phyloP scores from a whole-genome alignment of 73 alveolate species.

The Paramecium tetraurelia region DNA sequence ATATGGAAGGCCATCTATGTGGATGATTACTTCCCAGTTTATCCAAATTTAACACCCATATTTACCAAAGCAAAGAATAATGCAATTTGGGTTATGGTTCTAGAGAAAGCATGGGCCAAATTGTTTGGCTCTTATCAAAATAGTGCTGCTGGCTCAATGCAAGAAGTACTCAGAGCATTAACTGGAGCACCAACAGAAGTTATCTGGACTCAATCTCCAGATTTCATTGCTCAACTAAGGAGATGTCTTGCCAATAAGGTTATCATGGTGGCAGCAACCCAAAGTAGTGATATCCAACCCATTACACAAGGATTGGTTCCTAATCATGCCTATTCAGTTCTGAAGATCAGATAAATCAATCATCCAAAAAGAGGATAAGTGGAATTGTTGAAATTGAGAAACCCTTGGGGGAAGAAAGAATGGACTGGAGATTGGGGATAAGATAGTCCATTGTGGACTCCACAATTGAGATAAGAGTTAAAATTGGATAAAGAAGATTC shows the following conservation, averaged over 20 bases:
- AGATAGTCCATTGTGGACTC: conserved; percentile 83
- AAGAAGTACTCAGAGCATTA: conserved; percentile 81
- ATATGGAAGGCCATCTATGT: conserved; percentile 75
- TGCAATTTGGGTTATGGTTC: conserved; percentile 95
- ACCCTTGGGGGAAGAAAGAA: conserved; percentile 93
- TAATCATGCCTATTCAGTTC: conserved; percentile 90
- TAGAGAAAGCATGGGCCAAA: conserved; percentile 98
- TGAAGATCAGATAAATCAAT: conserved; percentile 11
- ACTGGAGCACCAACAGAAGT: conserved; percentile 92
- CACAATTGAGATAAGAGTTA: conserved; percentile 72
- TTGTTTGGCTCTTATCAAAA: conserved; percentile 89
- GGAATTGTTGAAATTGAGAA: conserved; percentile 89
- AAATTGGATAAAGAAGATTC: not conserved
- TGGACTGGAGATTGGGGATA: conserved; percentile 97
- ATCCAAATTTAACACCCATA: conserved; percentile 63
- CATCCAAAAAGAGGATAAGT: conserved; percentile 49
- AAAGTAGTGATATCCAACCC: conserved; percentile 35
- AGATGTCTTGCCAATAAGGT: conserved; percentile 74
- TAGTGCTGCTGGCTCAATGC: conserved; percentile 84
- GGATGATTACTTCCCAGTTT: conserved; percentile 93
- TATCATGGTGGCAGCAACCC: conserved; percentile 79
- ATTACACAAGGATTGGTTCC: conserved; percentile 74
- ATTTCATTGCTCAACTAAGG: conserved; percentile 70
- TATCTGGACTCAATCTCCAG: conserved; percentile 72
- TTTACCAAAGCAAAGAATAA: conserved; percentile 83